Evolutionary conservation across 768 basidiomycete species (phyloP).

Genomic region (Lactarius sanguifluus): DNA sequence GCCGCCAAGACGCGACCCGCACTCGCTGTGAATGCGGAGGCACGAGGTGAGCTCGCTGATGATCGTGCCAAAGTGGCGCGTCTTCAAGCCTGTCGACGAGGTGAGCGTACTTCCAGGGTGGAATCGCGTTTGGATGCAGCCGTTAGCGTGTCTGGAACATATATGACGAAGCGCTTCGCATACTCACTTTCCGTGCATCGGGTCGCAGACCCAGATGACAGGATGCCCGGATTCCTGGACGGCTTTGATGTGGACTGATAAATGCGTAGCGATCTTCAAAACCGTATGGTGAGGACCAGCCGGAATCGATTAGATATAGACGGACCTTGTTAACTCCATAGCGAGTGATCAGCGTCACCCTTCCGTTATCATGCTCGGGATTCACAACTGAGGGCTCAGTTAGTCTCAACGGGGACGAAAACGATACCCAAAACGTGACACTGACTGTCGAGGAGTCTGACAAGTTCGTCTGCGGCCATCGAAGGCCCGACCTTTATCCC

Average conservation of each 20-base stretch:
- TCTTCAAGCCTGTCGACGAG: slow-evolving; percentile 80
- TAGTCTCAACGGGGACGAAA: not conserved
- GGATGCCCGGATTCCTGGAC: slow-evolving; percentile 82
- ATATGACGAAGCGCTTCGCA: not conserved
- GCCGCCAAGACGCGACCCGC: slow-evolving; percentile 73
- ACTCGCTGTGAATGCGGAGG: slow-evolving; percentile 73
- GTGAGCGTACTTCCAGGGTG: slow-evolving; percentile 66
- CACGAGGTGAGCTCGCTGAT: slow-evolving; percentile 83
- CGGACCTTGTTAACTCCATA: slow-evolving; percentile 86
- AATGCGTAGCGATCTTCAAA: slow-evolving; percentile 64
- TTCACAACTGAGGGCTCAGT: slow-evolving; percentile 70
- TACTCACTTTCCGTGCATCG: slow-evolving; percentile 97
- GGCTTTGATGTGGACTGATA: slow-evolving; percentile 77
- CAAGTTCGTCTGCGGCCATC: slow-evolving; percentile 77
- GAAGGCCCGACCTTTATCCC: slow-evolving; percentile 96
- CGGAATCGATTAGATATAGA: not conserved
- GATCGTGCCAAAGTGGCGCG: slow-evolving; percentile 85
- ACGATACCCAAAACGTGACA: slow-evolving; percentile 14
- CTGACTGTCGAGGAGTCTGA: slow-evolving; percentile 72
- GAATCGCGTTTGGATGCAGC: not conserved
- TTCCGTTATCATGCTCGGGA: slow-evolving; percentile 75
- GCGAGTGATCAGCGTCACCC: slow-evolving; percentile 87
- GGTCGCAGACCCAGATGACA: slow-evolving; percentile 94
- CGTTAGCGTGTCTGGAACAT: not conserved
- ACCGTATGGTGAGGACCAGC: not conserved